phyloP scores from a whole-genome alignment of 2,329 filamentous ascomycete genomes.

The Herpotrichia juniperi region DNA sequence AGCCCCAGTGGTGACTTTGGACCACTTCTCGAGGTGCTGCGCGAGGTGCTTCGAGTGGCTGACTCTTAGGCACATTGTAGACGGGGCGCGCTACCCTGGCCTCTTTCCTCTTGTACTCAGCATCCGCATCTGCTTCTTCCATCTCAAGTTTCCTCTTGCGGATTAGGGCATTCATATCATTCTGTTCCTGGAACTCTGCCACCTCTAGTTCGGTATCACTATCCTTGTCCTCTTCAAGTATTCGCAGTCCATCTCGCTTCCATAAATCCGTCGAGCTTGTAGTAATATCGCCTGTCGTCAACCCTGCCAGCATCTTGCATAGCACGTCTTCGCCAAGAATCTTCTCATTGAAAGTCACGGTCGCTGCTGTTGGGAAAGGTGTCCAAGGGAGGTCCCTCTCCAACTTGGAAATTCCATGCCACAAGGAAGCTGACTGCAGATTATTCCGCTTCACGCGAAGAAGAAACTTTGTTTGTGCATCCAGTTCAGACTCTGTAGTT shows the following conservation, averaged over 20 bases:
- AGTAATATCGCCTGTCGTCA: constrained; percentile 40
- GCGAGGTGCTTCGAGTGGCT: background rate
- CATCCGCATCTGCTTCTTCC: constrained; percentile 17
- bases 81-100: background rate
- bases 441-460: constrained; percentile 42
- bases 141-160: constrained; percentile 44
- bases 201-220: constrained; percentile 43
- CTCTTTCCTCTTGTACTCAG: background rate
- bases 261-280: constrained; percentile 52
- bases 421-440: constrained; percentile 38
- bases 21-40: background rate
- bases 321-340: constrained; percentile 50
- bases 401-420: constrained; percentile 49
- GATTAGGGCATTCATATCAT: constrained; percentile 46
- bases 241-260: constrained; percentile 56
- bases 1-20: background rate
- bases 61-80: background rate
- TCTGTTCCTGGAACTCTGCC: constrained; percentile 18
- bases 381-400: constrained; percentile 54
- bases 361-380: constrained; percentile 52
- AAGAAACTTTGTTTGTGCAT: constrained; percentile 40
- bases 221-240: constrained; percentile 49
- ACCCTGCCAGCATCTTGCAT: constrained; percentile 40
- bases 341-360: constrained; percentile 44
- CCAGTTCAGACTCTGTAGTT: constrained; percentile 26